A percentile compares a stretch with the other conserved stretches of the same genome.
phyloP scores from a whole-genome alignment of 495 filamentous ascomycete species.

The Daldinia loculata region DNA sequence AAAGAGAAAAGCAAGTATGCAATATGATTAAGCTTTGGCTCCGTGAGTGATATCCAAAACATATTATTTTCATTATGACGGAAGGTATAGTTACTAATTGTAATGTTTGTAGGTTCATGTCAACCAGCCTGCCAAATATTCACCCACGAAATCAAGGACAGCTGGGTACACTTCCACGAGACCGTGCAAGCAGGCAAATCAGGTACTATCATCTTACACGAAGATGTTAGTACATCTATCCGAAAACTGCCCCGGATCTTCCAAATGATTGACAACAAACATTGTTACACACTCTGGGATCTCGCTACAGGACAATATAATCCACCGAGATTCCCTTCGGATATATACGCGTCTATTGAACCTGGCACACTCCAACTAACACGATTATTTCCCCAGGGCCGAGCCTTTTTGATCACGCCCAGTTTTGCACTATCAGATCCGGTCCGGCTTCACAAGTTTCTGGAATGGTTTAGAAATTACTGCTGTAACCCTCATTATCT shows the following conservation, averaged over 20 bases:
- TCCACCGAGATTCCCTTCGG: constrained; percentile 41
- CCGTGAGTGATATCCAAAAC: constrained; percentile 36
- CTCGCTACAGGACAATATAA: constrained; percentile 40
- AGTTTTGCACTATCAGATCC: constrained; percentile 66
- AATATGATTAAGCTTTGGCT: constrained; percentile 45
- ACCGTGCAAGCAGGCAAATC: constrained; percentile 39
- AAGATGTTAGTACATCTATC: constrained; percentile 33
- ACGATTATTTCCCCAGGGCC: constrained; percentile 66
- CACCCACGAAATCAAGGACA: constrained; percentile 33
- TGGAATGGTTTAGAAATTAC: constrained; percentile 63
- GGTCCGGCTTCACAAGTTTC: constrained; percentile 57
- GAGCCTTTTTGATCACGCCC: constrained; percentile 69
- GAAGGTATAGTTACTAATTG: constrained; percentile 19
- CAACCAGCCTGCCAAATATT: constrained; percentile 45
- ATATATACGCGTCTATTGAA: constrained; percentile 16
- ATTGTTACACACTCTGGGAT: constrained; percentile 45
- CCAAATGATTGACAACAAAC: constrained; percentile 31
- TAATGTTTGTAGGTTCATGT: constrained; percentile 28
- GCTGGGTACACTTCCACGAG: constrained; percentile 43
- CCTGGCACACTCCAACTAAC: constrained; percentile 50
- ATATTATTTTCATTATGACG: not conserved
- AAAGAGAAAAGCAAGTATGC: constrained; percentile 35
- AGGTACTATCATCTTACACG: constrained; percentile 43
- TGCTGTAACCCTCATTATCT: constrained; percentile 38
- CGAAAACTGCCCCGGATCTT: constrained; percentile 31